Evolutionary conservation across 768 basidiomycete genomes (phyloP).

Genomic region (Serendipita sp.): DNA sequence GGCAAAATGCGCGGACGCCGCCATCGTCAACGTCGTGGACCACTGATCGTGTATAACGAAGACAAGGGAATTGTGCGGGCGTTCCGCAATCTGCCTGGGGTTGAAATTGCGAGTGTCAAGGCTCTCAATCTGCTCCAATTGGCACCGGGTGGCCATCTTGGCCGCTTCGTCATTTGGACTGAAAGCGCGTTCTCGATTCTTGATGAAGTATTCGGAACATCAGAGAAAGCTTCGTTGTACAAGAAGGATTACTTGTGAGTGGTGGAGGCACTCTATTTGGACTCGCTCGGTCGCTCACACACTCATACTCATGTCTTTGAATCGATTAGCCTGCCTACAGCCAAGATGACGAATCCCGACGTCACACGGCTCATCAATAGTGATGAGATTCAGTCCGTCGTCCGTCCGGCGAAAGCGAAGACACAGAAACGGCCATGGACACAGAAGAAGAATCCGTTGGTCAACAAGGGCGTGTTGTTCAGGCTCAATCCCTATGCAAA

Average conservation of each 20-base stretch:
- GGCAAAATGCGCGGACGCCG: slow-evolving; percentile 96
- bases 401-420: slow-evolving; percentile 78
- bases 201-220: slow-evolving; percentile 91
- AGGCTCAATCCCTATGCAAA: slow-evolving; percentile 98
- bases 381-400: slow-evolving; percentile 92
- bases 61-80: slow-evolving; percentile 96
- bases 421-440: slow-evolving; percentile 88
- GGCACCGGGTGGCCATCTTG: slow-evolving; percentile 97
- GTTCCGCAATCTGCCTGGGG: slow-evolving; percentile 97
- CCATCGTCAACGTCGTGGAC: slow-evolving; percentile 93
- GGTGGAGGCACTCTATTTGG: neutral
- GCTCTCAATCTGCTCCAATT: slow-evolving; percentile 95
- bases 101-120: slow-evolving; percentile 90
- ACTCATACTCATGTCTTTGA: neutral
- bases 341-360: slow-evolving; percentile 96
- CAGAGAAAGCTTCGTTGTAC: slow-evolving; percentile 66
- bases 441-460: slow-evolving; percentile 97
- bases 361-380: slow-evolving; percentile 97
- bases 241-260: slow-evolving; percentile 83
- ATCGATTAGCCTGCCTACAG: slow-evolving; percentile 58
- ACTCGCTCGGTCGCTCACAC: neutral
- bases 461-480: slow-evolving; percentile 90
- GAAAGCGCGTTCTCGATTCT: slow-evolving; percentile 84
- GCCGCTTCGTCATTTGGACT: slow-evolving; percentile 99
- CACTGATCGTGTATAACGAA: slow-evolving; percentile 91